Evolutionary conservation across 78 protist genomes (phyloP).

Genomic region (Dictyostelium capitatum): DNA sequence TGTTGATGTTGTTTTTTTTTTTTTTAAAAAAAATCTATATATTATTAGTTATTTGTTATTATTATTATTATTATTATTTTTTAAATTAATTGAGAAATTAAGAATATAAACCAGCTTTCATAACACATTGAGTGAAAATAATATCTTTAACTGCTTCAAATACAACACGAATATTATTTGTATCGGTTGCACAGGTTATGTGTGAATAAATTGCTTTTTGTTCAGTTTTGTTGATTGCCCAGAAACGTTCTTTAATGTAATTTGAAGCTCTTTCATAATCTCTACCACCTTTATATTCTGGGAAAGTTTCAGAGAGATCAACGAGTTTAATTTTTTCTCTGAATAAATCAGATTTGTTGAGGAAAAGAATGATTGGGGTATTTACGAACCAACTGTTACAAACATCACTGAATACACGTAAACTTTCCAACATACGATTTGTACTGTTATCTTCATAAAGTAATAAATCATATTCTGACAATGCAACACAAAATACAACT

Average conservation of each 20-base stretch:
- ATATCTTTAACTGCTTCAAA: constrained; percentile 89
- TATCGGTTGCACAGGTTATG: constrained; percentile 94
- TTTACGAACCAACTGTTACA: constrained; percentile 89
- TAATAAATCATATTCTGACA: constrained; percentile 83
- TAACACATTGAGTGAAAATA: constrained; percentile 83
- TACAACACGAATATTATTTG: constrained; percentile 85
- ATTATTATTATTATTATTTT: neutral
- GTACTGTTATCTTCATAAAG: constrained; percentile 86
- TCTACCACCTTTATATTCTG: constrained; percentile 88
- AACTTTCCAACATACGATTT: constrained; percentile 87
- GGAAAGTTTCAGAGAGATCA: constrained; percentile 88
- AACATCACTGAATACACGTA: constrained; percentile 86
- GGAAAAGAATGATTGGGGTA: constrained; percentile 85
- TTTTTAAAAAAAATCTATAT: too few species aligned
- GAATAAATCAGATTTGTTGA: constrained; percentile 91
- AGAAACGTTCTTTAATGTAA: constrained; percentile 84
- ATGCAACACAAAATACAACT: constrained; percentile 86
- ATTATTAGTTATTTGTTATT: too few species aligned
- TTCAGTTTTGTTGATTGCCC: constrained; percentile 67
- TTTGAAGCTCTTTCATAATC: constrained; percentile 82
- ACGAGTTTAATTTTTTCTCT: constrained; percentile 84
- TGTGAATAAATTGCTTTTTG: constrained; percentile 85
- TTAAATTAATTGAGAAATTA: constrained; percentile 1
- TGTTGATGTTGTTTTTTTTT: too few species aligned
- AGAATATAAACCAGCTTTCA: constrained; percentile 78